Conservation (phyloP, 1,139 yeast species). For the Yamadazyma oceani region DNA sequence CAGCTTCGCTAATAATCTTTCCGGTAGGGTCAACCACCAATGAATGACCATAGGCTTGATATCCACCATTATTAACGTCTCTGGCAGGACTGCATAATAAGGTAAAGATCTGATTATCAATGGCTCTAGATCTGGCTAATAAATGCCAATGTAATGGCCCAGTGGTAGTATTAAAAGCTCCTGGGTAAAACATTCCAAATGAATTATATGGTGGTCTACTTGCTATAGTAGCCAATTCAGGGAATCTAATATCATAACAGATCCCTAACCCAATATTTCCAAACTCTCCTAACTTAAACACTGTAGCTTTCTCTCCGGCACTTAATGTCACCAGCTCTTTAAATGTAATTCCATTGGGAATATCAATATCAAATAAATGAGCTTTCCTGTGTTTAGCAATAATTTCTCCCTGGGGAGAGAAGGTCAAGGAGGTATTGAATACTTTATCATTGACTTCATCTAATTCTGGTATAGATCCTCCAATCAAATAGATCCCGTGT, state of each 20-base stretch:
- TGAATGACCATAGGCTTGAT: constrained; percentile 94
- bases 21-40: constrained; percentile 86
- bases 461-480: constrained; percentile 89
- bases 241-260: constrained; percentile 91
- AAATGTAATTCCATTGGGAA: constrained; percentile 85
- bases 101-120: constrained; percentile 83
- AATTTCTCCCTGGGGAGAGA: constrained; percentile 65
- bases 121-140: constrained; percentile 82
- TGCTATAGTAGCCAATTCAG: constrained; percentile 82
- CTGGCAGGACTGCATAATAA: constrained; percentile 88
- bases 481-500: constrained; percentile 63
- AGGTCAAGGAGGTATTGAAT: constrained; percentile 82
- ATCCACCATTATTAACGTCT: constrained; percentile 60
- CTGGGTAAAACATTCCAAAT: constrained; percentile 91
- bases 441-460: constrained; percentile 51
- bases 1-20: constrained; percentile 77
- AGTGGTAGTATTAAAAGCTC: constrained; percentile 93
- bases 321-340: constrained; percentile 74
- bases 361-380: constrained; percentile 88
- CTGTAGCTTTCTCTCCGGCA: constrained; percentile 80
- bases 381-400: constrained; percentile 87
- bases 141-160: constrained; percentile 96
- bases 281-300: constrained; percentile 62
- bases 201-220: constrained; percentile 68
- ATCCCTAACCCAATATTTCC: constrained; percentile 88